Conservation (phyloP, 768 basidiomycete genomes). For the Russula sp. region DNA sequence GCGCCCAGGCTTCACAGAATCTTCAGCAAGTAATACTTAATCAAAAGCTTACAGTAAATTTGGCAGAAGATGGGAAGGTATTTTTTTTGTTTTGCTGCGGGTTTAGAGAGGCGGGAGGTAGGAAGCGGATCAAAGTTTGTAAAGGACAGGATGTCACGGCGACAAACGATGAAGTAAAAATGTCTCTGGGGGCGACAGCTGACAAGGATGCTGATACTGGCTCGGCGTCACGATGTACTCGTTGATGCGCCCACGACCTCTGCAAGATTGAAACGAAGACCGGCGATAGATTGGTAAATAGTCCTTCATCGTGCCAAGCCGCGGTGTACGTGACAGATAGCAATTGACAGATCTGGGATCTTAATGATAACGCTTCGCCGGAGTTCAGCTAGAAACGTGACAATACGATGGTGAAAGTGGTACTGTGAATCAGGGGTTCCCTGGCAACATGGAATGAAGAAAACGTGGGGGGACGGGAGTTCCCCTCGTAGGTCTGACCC, state of each 20-base stretch:
- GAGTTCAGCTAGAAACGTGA: neutral
- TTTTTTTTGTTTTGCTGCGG: neutral
- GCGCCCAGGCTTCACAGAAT: too few species aligned
- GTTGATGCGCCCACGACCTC: neutral
- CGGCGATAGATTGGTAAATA: neutral
- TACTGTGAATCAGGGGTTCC: neutral
- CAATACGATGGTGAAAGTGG: neutral
- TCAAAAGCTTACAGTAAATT: neutral
- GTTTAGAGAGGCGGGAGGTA: neutral
- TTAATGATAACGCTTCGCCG: neutral
- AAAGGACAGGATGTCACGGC: neutral
- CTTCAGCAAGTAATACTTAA: conserved; percentile 1
- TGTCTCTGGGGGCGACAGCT: neutral
- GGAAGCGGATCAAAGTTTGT: neutral
- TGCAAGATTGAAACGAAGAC: neutral
- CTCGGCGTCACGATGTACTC: neutral
- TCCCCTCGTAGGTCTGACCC: neutral
- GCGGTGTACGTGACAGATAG: neutral
- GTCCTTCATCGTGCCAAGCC: neutral
- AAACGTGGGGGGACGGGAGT: neutral
- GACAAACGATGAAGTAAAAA: conserved; percentile 3
- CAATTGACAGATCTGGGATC: neutral
- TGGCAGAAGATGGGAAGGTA: neutral
- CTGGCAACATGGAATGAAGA: neutral
- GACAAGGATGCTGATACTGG: too few species aligned